These are phyloP conservation scores for Camellia sinensis DNA, from an alignment of 148 eudicot genomes.

Conservation along the genomic window DNA sequence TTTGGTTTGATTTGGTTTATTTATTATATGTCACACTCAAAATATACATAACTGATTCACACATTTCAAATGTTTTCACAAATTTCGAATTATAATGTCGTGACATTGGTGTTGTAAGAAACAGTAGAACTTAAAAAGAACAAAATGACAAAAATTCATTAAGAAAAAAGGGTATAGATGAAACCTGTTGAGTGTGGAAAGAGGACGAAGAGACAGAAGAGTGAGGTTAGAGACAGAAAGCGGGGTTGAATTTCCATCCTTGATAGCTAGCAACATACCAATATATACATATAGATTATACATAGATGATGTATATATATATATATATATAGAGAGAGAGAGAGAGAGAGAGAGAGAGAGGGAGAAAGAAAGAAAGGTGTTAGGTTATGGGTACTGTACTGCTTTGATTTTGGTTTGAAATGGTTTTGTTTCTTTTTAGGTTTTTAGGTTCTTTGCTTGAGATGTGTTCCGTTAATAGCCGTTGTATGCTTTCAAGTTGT, in stretches of 20 bases:
- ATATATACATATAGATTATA: too few relatives aligned
- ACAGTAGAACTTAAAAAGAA: neutral
- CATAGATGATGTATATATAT: neutral
- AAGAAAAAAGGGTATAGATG: neutral
- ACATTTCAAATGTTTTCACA: too few relatives aligned
- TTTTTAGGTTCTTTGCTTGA: neutral
- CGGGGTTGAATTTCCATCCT: constrained; percentile 11
- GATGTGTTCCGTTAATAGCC: neutral
- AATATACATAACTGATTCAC: too few relatives aligned
- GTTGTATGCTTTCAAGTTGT: too few relatives aligned
- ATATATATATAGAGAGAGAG: neutral
- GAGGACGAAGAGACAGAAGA: constrained; percentile 11
- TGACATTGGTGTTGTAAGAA: neutral
- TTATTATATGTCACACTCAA: too few relatives aligned
- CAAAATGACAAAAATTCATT: neutral
- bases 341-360: neutral
- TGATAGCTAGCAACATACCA: neutral
- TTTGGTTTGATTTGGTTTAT: too few relatives aligned
- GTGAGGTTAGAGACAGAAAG: constrained; percentile 15
- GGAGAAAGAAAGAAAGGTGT: neutral
- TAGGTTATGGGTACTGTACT: neutral
- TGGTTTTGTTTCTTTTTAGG: neutral
- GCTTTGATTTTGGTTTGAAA: constrained; percentile 21
- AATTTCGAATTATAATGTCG: too few relatives aligned
- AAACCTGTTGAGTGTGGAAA: constrained; percentile 24